A percentile compares a stretch with the other conserved stretches of the same genome.
Conservation (phyloP, 352 stramenopile genomes). For the Phytopythium ostracodes region DNA sequence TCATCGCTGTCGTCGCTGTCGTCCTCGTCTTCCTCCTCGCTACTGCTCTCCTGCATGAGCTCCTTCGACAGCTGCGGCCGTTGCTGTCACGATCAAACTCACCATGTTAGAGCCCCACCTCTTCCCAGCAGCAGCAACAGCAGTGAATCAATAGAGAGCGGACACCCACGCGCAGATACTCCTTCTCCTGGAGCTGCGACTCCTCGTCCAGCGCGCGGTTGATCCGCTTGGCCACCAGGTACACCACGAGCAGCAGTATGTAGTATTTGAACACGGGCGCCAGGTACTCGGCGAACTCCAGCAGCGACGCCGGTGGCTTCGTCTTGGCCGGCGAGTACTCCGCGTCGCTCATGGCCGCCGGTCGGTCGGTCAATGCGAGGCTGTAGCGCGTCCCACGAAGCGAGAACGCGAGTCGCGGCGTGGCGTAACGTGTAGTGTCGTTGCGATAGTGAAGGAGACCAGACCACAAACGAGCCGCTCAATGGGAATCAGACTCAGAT, state of each 20-base stretch:
- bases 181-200: slow-evolving; percentile 32
- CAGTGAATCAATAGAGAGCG: too few species aligned
- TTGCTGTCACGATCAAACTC: slow-evolving; percentile 9
- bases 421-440: neutral
- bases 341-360: neutral
- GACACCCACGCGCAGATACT: slow-evolving; percentile 16
- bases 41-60: slow-evolving; percentile 44
- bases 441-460: neutral
- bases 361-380: neutral
- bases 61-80: slow-evolving; percentile 45
- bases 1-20: slow-evolving; percentile 14
- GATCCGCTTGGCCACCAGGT: slow-evolving; percentile 50
- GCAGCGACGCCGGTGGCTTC: slow-evolving; percentile 32
- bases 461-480: neutral
- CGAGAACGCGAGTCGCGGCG: neutral
- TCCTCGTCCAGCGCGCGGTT: slow-evolving; percentile 59
- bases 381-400: neutral
- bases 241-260: slow-evolving; percentile 51
- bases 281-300: slow-evolving; percentile 50
- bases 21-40: slow-evolving; percentile 34
- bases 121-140: too few species aligned
- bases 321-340: slow-evolving; percentile 7
- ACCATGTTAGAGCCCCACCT: neutral
- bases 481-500: neutral
- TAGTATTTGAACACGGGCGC: slow-evolving; percentile 81